Percentiles rank a stretch among this genome's conserved stretches.
Conservation (phyloP, 106 monocot genomes). For the Acorus gramineus region DNA sequence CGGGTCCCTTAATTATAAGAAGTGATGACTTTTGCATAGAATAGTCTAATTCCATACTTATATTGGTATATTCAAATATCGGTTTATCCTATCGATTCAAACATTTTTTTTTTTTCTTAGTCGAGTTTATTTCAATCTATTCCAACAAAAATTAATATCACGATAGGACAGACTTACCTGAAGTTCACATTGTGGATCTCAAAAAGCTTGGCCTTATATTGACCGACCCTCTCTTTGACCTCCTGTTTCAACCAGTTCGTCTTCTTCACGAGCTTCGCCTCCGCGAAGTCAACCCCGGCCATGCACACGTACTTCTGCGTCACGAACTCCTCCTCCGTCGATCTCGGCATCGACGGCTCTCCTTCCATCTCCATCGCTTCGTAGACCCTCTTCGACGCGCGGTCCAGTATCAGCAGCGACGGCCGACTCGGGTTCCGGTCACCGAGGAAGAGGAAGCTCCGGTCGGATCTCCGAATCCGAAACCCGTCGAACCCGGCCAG, state of each 20-base stretch:
- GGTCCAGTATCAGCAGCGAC: neutral
- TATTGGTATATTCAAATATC: no score
- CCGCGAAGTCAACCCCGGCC: slow-evolving; percentile 64
- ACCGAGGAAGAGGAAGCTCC: slow-evolving; percentile 51
- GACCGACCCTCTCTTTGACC: slow-evolving; percentile 63
- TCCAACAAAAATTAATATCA: no score
- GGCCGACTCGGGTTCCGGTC: slow-evolving; percentile 10
- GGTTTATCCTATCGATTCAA: no score
- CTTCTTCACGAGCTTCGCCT: slow-evolving; percentile 45
- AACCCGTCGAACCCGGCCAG: slow-evolving; percentile 63
- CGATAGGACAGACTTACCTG: no score
- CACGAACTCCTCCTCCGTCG: slow-evolving; percentile 16
- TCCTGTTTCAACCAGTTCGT: slow-evolving; percentile 67
- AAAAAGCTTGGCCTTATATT: slow-evolving; percentile 64
- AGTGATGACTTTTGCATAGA: no score
- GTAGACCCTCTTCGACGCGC: no score
- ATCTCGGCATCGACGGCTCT: no score
- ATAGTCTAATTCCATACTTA: no score
- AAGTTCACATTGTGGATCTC: slow-evolving; percentile 77
- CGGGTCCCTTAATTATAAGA: no score
- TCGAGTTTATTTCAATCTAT: no score
- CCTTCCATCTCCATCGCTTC: no score
- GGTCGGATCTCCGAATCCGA: slow-evolving; percentile 30
- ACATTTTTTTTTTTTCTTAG: no score
- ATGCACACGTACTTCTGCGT: slow-evolving; percentile 46